phyloP scores from a whole-genome alignment of 2,329 filamentous ascomycete species.

The Colletotrichum horii region DNA sequence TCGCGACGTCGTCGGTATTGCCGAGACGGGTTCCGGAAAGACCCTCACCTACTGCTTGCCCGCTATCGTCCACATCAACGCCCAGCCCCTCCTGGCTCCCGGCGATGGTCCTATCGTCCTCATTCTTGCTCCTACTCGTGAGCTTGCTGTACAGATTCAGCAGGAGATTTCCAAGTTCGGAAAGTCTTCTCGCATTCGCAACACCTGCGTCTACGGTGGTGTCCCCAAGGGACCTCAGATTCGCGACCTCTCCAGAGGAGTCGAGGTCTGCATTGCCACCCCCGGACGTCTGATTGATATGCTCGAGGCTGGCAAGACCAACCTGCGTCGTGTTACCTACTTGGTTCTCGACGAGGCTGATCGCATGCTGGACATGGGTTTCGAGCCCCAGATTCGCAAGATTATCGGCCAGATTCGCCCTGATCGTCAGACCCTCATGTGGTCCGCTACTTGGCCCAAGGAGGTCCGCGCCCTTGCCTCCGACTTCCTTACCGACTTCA shows the following conservation, averaged over 20 bases:
- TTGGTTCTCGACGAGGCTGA: conserved; percentile 98
- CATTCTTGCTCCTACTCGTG: conserved; percentile 94
- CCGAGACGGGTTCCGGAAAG: conserved; percentile 99
- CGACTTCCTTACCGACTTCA: conserved; percentile 94
- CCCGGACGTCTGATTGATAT: conserved; percentile 98
- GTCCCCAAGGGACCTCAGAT: conserved; percentile 98
- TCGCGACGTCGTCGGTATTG: conserved; percentile 98
- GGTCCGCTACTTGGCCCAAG: conserved; percentile 99
- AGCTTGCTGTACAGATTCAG: conserved; percentile 98
- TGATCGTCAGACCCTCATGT: conserved; percentile 99
- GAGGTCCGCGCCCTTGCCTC: conserved; percentile 91
- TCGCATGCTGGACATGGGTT: conserved; percentile 99
- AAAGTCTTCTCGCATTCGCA: conserved; percentile 95
- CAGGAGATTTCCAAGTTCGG: conserved; percentile 99
- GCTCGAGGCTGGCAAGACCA: conserved; percentile 97
- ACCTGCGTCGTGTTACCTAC: conserved; percentile 97
- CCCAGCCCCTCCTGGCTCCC: conserved; percentile 91
- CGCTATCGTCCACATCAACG: conserved; percentile 99
- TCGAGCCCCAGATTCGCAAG: conserved; percentile 99
- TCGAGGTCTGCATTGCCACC: conserved; percentile 98
- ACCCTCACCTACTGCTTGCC: conserved; percentile 98
- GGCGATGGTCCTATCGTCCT: conserved; percentile 97
- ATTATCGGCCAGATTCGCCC: conserved; percentile 97
- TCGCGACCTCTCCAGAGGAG: conserved; percentile 89
- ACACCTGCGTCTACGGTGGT: conserved; percentile 99